Conservation (phyloP, 495 filamentous ascomycete genomes). For the Ramalina peruviana region DNA sequence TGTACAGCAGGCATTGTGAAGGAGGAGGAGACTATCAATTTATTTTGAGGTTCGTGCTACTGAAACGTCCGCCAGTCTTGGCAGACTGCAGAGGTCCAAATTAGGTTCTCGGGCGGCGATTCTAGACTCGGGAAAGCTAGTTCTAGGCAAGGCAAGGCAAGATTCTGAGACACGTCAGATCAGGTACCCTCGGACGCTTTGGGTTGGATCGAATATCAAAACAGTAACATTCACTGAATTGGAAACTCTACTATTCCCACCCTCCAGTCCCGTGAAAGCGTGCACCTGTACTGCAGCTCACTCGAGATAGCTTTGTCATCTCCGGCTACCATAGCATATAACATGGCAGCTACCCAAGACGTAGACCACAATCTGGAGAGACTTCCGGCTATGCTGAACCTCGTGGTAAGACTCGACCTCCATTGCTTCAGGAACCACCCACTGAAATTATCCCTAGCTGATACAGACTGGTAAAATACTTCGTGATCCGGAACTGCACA, state of each 20-base stretch:
- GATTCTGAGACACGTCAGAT: too few relatives aligned
- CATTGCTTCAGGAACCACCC: too few relatives aligned
- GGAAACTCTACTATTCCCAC: too few relatives aligned
- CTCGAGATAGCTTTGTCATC: too few relatives aligned
- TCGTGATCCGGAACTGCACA: conserved; percentile 11
- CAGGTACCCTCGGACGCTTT: too few relatives aligned
- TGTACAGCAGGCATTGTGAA: conserved; percentile 1
- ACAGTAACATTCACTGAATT: not conserved
- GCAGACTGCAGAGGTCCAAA: too few relatives aligned
- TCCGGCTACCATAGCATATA: not conserved
- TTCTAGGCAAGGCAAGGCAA: too few relatives aligned
- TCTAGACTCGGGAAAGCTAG: too few relatives aligned
- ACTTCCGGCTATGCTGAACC: conserved; percentile 30
- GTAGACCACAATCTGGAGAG: conserved; percentile 30
- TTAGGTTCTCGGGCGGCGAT: too few relatives aligned
- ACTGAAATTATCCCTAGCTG: conserved; percentile 20
- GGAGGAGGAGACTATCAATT: conserved; percentile 1
- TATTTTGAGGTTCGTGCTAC: too few relatives aligned
- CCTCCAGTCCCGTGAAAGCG: too few relatives aligned
- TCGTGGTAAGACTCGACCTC: conserved; percentile 23
- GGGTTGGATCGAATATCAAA: not conserved
- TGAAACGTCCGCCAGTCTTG: too few relatives aligned
- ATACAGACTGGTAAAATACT: conserved; percentile 37
- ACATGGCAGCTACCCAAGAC: conserved; percentile 22
- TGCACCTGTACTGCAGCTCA: not conserved